Base-by-base conservation (phyloP, 2,329 filamentous ascomycete genomes). In the Alternaria brassicae region DNA sequence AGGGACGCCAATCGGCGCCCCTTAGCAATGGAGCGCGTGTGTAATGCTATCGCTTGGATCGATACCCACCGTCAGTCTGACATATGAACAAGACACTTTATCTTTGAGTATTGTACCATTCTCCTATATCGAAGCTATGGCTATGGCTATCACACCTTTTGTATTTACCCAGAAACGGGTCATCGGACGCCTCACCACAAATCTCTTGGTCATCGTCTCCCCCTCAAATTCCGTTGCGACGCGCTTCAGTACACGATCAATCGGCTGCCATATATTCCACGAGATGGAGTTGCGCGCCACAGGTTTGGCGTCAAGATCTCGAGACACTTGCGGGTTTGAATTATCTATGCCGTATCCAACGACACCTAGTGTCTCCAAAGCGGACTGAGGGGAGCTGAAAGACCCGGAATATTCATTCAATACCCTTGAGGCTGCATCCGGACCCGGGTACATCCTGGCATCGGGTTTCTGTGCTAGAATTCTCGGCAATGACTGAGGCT, bases 41-140 rank as follows among this genome's bases (percentile, higher is more conserved):
- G 34, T 23, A 41, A 66, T 28, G 62, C 63, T 19, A 30, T 69
- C 27, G 50, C 48, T 25, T 74, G 66, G 64, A 63, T 69, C 39
- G 55, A 62, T 21, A 59, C 45, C 23, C 45, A 69, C 28, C 45
- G 30, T 28, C 9, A 42, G n/a, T n/a, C 23, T 28, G 25, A n/a
- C 17, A 23, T 21, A 30, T 57, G 19, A 53, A 44, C 25, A 10
- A n/a, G 23, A 47, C 34, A 28, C 9, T 27, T 47, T 27, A 37
- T 55, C 8, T 12, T 42, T 27, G 6, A 5, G 15, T 3, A 44
- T n/a, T 41, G 10, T 37, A n/a, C 7, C 34, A 4, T 30, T 44
- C 37, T 32, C n/a, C 34, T 63, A 63, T 48, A 67, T 34, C 36
- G 64, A 65, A 50, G 64, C 62, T 56, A 67, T 61, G 10, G 49